phyloP scores from a whole-genome alignment of 73 alveolate genomes.

The Paramecium sonneborni region DNA sequence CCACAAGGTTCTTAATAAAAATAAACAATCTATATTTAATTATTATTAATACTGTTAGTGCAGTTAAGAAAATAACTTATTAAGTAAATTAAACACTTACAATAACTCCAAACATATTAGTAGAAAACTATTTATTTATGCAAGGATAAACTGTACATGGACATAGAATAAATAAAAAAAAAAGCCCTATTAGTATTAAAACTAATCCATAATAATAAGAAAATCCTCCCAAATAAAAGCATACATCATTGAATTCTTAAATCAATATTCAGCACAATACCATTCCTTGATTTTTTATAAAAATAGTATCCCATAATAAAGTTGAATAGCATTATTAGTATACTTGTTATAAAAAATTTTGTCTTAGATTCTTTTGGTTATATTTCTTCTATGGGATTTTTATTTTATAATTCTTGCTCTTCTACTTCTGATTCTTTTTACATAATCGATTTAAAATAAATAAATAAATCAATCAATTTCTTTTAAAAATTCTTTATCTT shows the following conservation, averaged over 20 bases:
- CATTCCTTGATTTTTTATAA: background rate
- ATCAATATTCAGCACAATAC: background rate
- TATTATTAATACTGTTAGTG: background rate
- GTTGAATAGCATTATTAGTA: background rate
- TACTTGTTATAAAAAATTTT: background rate
- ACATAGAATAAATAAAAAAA: background rate
- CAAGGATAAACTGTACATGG: background rate
- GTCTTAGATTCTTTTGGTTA: background rate
- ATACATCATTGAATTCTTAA: background rate
- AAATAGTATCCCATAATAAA: background rate
- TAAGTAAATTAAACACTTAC: background rate
- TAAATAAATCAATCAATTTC: too few relatives aligned
- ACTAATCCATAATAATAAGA: background rate
- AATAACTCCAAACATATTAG: constrained; percentile 6
- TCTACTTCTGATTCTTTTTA: background rate
- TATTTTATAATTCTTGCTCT: background rate
- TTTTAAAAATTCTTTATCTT: too few relatives aligned
- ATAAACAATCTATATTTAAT: background rate
- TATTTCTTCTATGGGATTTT: background rate
- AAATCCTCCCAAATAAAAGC: constrained; percentile 4
- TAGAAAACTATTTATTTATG: background rate
- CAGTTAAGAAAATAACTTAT: background rate
- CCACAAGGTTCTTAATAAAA: background rate
- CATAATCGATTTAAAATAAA: too few relatives aligned
- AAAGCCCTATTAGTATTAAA: background rate